phyloP scores from a whole-genome alignment of 108 stramenopile species.

The Epipyxis sp. region DNA sequence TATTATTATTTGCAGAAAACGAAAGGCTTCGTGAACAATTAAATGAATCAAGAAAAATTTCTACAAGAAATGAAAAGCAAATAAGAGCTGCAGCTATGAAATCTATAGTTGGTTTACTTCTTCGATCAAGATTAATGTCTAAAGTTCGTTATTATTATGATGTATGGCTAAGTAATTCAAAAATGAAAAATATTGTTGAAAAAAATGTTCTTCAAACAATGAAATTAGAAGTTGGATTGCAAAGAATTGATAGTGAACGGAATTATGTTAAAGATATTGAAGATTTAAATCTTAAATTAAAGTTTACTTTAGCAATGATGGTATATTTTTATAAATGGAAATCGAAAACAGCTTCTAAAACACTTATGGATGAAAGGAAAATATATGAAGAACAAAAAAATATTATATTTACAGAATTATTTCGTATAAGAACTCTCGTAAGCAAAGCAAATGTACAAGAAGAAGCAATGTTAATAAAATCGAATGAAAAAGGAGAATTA shows the following conservation, averaged over 20 bases:
- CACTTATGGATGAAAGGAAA: not conserved
- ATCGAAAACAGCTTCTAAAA: not conserved
- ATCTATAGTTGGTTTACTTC: not conserved
- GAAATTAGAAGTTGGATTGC: conserved; percentile 2
- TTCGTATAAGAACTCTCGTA: too few relatives aligned
- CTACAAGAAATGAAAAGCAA: not conserved
- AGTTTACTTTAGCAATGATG: not conserved
- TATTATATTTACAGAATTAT: too few relatives aligned
- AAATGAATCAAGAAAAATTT: not conserved
- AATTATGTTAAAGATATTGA: not conserved
- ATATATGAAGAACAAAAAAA: not conserved
- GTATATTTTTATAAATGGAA: conserved; percentile 19
- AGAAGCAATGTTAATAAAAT: too few relatives aligned
- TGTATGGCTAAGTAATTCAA: not conserved
- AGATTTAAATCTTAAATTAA: not conserved
- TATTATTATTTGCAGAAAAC: not conserved
- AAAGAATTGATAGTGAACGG: not conserved
- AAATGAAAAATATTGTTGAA: not conserved
- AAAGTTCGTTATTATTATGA: not conserved
- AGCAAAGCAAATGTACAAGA: too few relatives aligned
- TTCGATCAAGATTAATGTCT: not conserved
- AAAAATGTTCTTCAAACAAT: not conserved
- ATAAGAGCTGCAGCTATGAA: not conserved
- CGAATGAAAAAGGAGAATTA: too few relatives aligned
- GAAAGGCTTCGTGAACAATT: conserved; percentile 6